phyloP scores from a whole-genome alignment of 2,329 filamentous ascomycete genomes.

The Nigrospora oryzae region DNA sequence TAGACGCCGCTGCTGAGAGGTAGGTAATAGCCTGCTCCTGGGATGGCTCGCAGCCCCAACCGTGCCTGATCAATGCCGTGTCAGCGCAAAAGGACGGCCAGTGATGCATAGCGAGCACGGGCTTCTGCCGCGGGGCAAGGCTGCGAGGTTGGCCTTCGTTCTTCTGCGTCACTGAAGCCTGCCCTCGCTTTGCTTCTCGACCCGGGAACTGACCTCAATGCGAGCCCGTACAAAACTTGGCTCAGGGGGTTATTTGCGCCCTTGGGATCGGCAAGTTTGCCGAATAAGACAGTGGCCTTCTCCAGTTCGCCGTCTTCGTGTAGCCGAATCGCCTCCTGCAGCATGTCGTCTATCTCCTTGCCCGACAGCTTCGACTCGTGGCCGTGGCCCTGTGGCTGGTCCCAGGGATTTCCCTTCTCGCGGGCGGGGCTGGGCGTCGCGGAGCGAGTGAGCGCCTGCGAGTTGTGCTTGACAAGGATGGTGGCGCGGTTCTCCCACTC shows the following conservation, averaged over 20 bases:
- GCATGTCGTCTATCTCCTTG: conserved; percentile 56
- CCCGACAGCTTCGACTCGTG: conserved; percentile 31
- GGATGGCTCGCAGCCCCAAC: conserved; percentile 79
- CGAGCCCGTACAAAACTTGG: conserved; percentile 92
- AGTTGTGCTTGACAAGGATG: conserved; percentile 63
- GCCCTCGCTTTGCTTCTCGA: background rate
- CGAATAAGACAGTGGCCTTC: conserved; percentile 79
- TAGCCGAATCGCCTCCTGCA: conserved; percentile 90
- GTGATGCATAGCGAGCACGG: too few relatives aligned
- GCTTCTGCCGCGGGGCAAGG: too few relatives aligned
- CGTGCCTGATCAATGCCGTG: conserved; percentile 52
- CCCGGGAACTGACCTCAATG: conserved; percentile 57
- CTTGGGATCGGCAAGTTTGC: conserved; percentile 69
- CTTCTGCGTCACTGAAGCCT: too few relatives aligned
- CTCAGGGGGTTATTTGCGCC: conserved; percentile 88
- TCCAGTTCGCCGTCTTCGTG: conserved; percentile 79
- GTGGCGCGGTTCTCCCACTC: conserved; percentile 93
- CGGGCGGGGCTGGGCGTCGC: conserved; percentile 17
- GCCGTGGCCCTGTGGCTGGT: conserved; percentile 9
- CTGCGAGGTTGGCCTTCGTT: too few relatives aligned
- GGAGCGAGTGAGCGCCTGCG: conserved; percentile 30
- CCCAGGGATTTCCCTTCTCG: conserved; percentile 17
- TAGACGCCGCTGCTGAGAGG: conserved; percentile 80
- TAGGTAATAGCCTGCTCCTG: conserved; percentile 69
- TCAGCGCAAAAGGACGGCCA: background rate